Percentiles rank a stretch among this genome's conserved stretches.
Conservation (phyloP, 495 filamentous ascomycete genomes). For the Cudoniella acicularis region DNA sequence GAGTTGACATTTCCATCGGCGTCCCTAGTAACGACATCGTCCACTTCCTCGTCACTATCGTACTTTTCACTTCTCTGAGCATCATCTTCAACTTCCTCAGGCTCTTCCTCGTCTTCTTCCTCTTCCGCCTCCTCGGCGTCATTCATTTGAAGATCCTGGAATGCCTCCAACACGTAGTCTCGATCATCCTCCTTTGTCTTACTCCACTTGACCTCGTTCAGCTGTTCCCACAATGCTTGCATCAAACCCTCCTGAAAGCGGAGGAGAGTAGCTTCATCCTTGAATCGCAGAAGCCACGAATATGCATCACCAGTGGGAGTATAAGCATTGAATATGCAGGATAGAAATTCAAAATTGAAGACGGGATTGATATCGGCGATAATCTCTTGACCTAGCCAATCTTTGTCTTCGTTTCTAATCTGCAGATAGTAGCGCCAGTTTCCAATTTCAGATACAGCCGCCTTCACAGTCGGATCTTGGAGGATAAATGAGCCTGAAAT, state of each 20-base stretch:
- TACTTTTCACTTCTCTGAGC: slow-evolving; percentile 75
- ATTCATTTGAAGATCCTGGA: slow-evolving; percentile 92
- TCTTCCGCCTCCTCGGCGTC: slow-evolving; percentile 60
- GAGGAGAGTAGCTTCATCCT: slow-evolving; percentile 72
- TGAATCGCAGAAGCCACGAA: slow-evolving; percentile 94
- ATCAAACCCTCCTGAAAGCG: slow-evolving; percentile 91
- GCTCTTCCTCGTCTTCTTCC: slow-evolving; percentile 60
- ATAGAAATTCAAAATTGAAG: slow-evolving; percentile 97
- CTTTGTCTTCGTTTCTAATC: slow-evolving; percentile 68
- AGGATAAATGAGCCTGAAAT: slow-evolving; percentile 74
- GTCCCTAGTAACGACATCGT: slow-evolving; percentile 69
- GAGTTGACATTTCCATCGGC: slow-evolving; percentile 88
- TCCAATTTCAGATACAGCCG: slow-evolving; percentile 81
- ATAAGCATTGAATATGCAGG: slow-evolving; percentile 98
- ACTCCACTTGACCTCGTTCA: slow-evolving; percentile 91
- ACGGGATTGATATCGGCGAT: slow-evolving; percentile 92
- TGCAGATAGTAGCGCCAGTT: slow-evolving; percentile 96
- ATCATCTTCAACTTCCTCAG: slow-evolving; percentile 61
- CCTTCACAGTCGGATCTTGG: slow-evolving; percentile 70
- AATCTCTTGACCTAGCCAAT: slow-evolving; percentile 87
- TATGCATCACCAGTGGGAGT: slow-evolving; percentile 82
- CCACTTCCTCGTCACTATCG: slow-evolving; percentile 87
- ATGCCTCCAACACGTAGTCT: slow-evolving; percentile 93
- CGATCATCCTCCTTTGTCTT: slow-evolving; percentile 89
- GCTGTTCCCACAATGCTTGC: slow-evolving; percentile 93